Base-by-base conservation (phyloP, 2,329 filamentous ascomycete genomes). In the Sporothrix luriei region DNA sequence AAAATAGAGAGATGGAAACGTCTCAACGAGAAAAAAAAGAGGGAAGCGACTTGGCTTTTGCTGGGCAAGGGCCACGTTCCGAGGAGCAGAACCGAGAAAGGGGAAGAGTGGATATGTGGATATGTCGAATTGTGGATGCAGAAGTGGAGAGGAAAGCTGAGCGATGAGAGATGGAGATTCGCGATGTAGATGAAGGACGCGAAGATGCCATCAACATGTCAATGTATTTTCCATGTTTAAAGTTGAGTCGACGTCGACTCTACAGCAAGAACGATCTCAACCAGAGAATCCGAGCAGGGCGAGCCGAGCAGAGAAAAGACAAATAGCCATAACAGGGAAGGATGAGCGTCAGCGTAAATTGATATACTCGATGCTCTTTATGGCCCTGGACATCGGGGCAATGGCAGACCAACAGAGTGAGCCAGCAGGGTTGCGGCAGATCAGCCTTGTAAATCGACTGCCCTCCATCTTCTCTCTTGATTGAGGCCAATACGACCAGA, bases 11-110 rank as follows among this genome's bases (percentile, higher is more conserved):
- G 9, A 52, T 4, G 40, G 3, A 46, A 46, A 49, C 6, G 33
- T 33, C 33, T 33, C 33, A 33, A 33, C 33, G 33, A 54, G 19
- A 24, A n/a, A 61, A 24, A n/a, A 61, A 61, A 26, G 6, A 66
- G 49, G 11, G 10, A 51, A 33, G 33, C 33, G 46, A 65, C 46
- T 65, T 65, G 64, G 64, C 64, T 40, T 29, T 66, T 49, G 61
- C 43, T 40, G 49, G 64, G 49, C 49, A 66, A 54, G 64, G 33
- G 55, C 64, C 49, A 66, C 49, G 46, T 66, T 14, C 64, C 64
- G 49, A 51, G 49, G 6, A 66, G 49, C 33, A 55, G 64, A 66
- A 66, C 64, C 64, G 38, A 55, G 59, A 46, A 55, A 67, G 29
- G 14, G 49, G 38, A 67, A 57, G 38, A 55, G 38, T 55, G 51